Base-by-base conservation (phyloP, 2,329 filamentous ascomycete genomes). In the Colletotrichum sp. region DNA sequence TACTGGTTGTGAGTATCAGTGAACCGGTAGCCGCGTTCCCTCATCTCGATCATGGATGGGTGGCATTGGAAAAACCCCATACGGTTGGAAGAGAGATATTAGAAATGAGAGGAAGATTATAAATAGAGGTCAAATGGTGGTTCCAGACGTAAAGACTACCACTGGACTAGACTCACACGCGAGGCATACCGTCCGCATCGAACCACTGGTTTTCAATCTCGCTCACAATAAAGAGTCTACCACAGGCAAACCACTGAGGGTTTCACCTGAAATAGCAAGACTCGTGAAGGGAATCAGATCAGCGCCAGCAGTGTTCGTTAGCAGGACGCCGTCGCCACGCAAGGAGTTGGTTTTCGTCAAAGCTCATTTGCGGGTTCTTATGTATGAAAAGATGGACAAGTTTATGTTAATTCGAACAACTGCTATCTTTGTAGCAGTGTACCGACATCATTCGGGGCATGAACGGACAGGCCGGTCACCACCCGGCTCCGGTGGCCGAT, bases 221-320 rank as follows among this genome's bases (percentile, higher is more conserved):
- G 1, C 9, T 6, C 18, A 12, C 18, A n/a, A 6, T n/a, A 0
- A 3, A 3, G 18, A 49, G 39, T 7, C 18, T 10, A 7, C 18
- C 18, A 49, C 0, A 49, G 1, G 2, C 39, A n/a, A n/a, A 49
- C 0, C 0, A 49, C 1, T 49, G 18, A n/a, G 18, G 0, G 0
- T 10, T n/a, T 21, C 1, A 1, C 1, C n/a, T 52, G 3, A 8
- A 7, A 21, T 13, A 4, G n/a, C 44, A 52, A 21, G 6, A 21
- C 1, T 7, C 3, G n/a, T 21, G 18, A 21, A 21, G 3, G 12
- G n/a, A 21, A 21, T 21, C n/a, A 2, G 10, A 13, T 21, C n/a
- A n/a, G n/a, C 10, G 9, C 44, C 3, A 1, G 44, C 44, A 3
- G n/a, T 21, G 0, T 2, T 49, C n/a, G 4, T 21, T 6, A 52